Base-by-base conservation (phyloP, 1,284 basidiomycete genomes). In the Xerocomus minutiporus region DNA sequence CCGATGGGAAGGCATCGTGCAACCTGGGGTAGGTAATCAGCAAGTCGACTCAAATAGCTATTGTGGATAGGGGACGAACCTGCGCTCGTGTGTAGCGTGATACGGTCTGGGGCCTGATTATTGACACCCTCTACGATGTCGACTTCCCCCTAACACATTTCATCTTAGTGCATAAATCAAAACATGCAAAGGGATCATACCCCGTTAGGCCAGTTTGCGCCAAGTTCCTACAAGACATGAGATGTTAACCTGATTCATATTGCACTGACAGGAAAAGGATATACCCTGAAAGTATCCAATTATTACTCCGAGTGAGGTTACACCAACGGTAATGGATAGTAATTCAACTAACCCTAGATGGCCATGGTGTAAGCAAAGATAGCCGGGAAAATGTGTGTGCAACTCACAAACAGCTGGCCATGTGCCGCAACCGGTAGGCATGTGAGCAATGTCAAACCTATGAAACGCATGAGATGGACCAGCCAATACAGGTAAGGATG, bases 81-180 rank as follows among this genome's bases (percentile, higher is more conserved):
- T 35, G 65, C 34, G 52, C 70, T 70, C 0, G 86, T 86, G 65
- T 91, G 88, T n/a, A 91, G 67, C 8, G 84, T 85, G 2, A 77
- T 72, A 73, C 69, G 15, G 60, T 89, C 78, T 4, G 79, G 74
- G 1, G 70, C 66, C 58, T 76, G 71, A 57, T 79, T 75, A 59
- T 88, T 86, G 38, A 87, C 76, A 15, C 80, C 84, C 66, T 88
- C 86, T 28, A 88, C 52, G 46, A 88, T 84, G 64, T 88, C 86
- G 32, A 86, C 73, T 66, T 88, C 82, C 6, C 82, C 64, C 66
- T 68, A 8, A 45, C 2, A 9, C 5, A 15, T 20, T 28, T 20
- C 29, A 17, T 48, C 11, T 56, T 11, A 50, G 43, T 11, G 11
- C 8, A 12, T 31, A 11, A 17, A 1, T 28, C 3, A 29, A 11